Evolutionary conservation across 176 grass and related monocot genomes (phyloP).

Genomic region (Carex kokanica): DNA sequence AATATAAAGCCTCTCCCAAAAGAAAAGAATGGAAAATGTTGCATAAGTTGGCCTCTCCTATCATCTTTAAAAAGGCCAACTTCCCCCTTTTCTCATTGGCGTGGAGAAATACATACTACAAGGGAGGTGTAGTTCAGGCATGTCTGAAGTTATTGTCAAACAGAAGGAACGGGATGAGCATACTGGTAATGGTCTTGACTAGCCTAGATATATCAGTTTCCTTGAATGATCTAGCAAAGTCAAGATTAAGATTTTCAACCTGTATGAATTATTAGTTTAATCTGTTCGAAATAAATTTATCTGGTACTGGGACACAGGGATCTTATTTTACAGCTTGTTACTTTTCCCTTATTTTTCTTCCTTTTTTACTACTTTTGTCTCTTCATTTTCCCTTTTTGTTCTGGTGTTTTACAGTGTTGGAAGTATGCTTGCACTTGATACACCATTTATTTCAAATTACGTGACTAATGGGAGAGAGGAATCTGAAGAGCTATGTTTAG

Average conservation of each 20-base stretch:
- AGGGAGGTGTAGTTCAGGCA: neutral
- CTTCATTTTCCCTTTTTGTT: neutral
- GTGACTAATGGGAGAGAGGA: slow-evolving; percentile 33
- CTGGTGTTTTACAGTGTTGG: slow-evolving; percentile 59
- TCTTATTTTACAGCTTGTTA: slow-evolving; percentile 17
- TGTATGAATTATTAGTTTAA: neutral
- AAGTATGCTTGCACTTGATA: slow-evolving; percentile 94
- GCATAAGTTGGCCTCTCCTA: neutral
- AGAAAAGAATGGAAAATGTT: neutral
- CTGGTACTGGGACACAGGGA: slow-evolving; percentile 8
- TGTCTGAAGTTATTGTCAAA: neutral
- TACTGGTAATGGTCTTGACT: neutral
- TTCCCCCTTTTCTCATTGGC: neutral
- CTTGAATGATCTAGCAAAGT: neutral
- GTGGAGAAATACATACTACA: neutral
- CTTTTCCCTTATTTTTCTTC: neutral
- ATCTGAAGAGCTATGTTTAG: slow-evolving; percentile 75
- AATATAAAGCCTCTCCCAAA: neutral
- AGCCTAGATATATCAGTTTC: neutral
- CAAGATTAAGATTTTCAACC: neutral
- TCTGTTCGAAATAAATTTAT: slow-evolving; percentile 2
- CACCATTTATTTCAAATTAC: slow-evolving; percentile 67
- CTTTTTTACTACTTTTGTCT: neutral
- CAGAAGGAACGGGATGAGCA: neutral
- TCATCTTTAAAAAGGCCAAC: neutral